Evolutionary conservation across 176 grass and related monocot genomes (phyloP).

Genomic region (Pontederia paniculata): DNA sequence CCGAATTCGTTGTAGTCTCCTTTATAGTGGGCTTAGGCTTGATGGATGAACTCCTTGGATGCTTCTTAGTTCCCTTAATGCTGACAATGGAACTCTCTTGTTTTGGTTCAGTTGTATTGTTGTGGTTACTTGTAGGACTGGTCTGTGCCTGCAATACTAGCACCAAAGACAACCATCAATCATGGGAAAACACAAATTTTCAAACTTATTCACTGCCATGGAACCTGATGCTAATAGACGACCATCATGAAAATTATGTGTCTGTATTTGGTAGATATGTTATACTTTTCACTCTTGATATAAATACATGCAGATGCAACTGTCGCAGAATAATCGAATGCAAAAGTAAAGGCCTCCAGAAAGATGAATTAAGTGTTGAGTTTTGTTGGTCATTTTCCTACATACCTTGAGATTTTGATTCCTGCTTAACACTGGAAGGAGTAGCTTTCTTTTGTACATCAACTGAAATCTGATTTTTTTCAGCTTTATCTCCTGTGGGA

Average conservation of each 20-base stretch:
- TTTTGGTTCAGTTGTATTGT: constrained; percentile 31
- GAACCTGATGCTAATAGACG: not conserved
- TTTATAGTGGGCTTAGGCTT: constrained; percentile 26
- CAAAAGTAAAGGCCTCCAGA: not conserved
- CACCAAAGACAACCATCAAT: constrained; percentile 28
- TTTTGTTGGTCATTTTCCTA: not conserved
- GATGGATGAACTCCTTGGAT: constrained; percentile 17
- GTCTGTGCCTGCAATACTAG: constrained; percentile 58
- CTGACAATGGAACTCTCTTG: constrained; percentile 41
- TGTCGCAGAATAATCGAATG: not conserved
- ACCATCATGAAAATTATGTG: not conserved
- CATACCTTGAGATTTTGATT: constrained; percentile 65
- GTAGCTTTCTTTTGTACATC: constrained; percentile 36
- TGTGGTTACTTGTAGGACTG: constrained; percentile 34
- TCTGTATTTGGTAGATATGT: no score
- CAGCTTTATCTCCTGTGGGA: constrained; percentile 45
- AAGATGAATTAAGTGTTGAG: not conserved
- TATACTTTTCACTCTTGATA: no score
- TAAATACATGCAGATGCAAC: not conserved
- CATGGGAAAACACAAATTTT: not conserved
- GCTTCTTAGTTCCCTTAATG: constrained; percentile 16
- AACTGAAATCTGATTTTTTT: constrained; percentile 30
- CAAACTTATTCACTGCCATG: constrained; percentile 1
- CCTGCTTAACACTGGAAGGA: constrained; percentile 44
- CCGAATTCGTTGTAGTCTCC: constrained; percentile 22